These are phyloP conservation scores for Alternaria brassicae DNA, from an alignment of 2,329 filamentous ascomycete species.

Conservation along the genomic window DNA sequence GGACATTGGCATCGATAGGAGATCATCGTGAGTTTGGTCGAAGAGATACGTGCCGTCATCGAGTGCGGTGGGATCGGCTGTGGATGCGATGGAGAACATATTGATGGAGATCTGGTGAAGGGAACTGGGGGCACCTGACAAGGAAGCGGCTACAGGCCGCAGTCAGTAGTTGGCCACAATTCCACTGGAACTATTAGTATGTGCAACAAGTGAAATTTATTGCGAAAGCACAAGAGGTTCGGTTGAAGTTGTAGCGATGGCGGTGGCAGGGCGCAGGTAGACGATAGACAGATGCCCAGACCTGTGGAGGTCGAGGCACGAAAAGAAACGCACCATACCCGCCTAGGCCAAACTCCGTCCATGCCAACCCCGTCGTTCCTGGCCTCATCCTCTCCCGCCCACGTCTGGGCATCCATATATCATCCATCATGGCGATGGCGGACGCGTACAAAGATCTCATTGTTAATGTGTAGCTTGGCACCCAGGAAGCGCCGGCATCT, in stretches of 20 bases:
- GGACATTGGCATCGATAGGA: constrained; percentile 43
- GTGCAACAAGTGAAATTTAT: constrained; percentile 20
- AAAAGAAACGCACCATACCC: constrained; percentile 32
- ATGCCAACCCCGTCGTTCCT: constrained; percentile 24
- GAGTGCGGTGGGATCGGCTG: constrained; percentile 43
- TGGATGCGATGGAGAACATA: constrained; percentile 48
- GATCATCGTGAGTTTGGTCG: constrained; percentile 39
- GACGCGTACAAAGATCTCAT: constrained; percentile 2
- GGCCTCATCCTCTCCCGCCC: constrained; percentile 13
- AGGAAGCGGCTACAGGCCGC: constrained; percentile 28
- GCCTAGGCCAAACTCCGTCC: constrained; percentile 25
- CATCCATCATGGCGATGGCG: constrained; percentile 4
- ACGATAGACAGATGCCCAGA: constrained; percentile 28
- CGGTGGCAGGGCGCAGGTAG: constrained; percentile 30
- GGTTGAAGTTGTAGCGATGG: constrained; percentile 40
- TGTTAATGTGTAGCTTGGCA: constrained; percentile 9
- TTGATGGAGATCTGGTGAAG: constrained; percentile 26
- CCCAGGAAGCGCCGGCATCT: constrained; percentile 11
- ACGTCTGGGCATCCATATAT: not conserved
- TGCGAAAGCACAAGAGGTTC: constrained; percentile 35
- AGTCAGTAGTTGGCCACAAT: constrained; percentile 27
- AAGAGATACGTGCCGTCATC: constrained; percentile 48
- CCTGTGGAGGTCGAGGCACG: constrained; percentile 37
- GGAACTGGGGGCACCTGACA: constrained; percentile 40
- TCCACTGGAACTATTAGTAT: constrained; percentile 20